Base-by-base conservation (phyloP, 2,329 filamentous ascomycete species). In the Fusarium brevicatenulatum region DNA sequence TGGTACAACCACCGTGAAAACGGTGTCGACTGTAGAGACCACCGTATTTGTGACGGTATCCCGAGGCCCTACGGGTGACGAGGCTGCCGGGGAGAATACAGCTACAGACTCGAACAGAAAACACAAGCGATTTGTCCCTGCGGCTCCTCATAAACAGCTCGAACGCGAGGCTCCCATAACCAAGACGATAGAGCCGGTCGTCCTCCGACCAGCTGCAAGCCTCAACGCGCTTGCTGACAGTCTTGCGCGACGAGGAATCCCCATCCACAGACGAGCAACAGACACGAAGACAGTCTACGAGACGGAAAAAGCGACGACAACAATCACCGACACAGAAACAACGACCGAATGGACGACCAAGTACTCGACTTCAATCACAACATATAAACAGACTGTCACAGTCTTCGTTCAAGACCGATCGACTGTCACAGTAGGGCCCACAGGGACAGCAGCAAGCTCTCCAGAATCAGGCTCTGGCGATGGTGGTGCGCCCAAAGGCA, bases 161-260 rank as follows among this genome's bases (percentile, higher is more conserved):
- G 5, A 0, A 2, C 11, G 23, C 11, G 5, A 28, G 0, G 23
- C 11, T 9, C 43, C 11, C 5, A 18, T 4, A 13, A 46, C 18
- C 8, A 28, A 3, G 4, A 7, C 18, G 10, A 28, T 46, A 28
- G 8, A 15, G 18, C 43, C 25, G 0, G 8, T 46, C 25, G 4
- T 46, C 12, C 43, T 46, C 8, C 12, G 25, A 3, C 25, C 18
- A 10, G 43, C 43, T 10, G 43, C 43, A 28, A 46, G 43, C 12
- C 19, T 46, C 25, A 46, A 46, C 7, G 44, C 25, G 6, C 44
- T 28, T 3, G 44, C 44, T 28, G 44, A 47, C 4, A 19, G 4
- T 1, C 44, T 47, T 2, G 9, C 25, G 0, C 5, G 25, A 16
- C 12, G 44, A 15, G 44, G 25, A 1, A 5, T 47, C 2, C 44